A percentile compares a stretch with the other conserved stretches of the same genome.
Conservation (phyloP, 495 filamentous ascomycete genomes). For the Bathelium albidoporum region DNA sequence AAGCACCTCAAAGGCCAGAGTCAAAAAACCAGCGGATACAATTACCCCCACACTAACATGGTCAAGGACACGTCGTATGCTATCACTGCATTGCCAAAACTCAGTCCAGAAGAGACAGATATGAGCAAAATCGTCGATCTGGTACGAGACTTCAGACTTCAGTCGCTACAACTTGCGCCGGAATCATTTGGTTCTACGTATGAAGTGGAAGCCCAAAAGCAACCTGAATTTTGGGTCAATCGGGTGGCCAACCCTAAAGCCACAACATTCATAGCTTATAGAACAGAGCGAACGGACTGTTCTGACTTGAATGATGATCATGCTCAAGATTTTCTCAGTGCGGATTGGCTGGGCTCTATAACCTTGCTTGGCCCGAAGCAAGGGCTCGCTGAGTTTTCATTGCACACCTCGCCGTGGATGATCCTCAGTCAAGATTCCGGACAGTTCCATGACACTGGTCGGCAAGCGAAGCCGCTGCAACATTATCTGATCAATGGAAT, state of each 20-base stretch:
- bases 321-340: constrained; percentile 15
- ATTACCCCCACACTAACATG: background rate
- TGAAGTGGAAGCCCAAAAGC: constrained; percentile 35
- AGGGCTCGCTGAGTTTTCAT: constrained; percentile 1
- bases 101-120: constrained; percentile 6
- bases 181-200: constrained; percentile 41
- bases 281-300: background rate
- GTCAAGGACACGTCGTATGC: constrained; percentile 26
- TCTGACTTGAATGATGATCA: constrained; percentile 10
- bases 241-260: constrained; percentile 38
- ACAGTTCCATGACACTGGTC: constrained; percentile 10
- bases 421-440: constrained; percentile 7
- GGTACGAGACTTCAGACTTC: constrained; percentile 25
- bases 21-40: no score
- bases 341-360: constrained; percentile 25
- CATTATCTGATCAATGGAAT: constrained; percentile 30
- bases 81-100: constrained; percentile 19
- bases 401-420: background rate
- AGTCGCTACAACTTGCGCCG: constrained; percentile 26
- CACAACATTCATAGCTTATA: constrained; percentile 35
- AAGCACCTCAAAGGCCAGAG: background rate
- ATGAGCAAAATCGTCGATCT: constrained; percentile 9
- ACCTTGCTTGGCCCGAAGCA: constrained; percentile 26
- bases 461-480: background rate
- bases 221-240: constrained; percentile 32